These are phyloP conservation scores for Podospora appendiculata DNA, from an alignment of 495 filamentous ascomycete species.

Conservation along the genomic window DNA sequence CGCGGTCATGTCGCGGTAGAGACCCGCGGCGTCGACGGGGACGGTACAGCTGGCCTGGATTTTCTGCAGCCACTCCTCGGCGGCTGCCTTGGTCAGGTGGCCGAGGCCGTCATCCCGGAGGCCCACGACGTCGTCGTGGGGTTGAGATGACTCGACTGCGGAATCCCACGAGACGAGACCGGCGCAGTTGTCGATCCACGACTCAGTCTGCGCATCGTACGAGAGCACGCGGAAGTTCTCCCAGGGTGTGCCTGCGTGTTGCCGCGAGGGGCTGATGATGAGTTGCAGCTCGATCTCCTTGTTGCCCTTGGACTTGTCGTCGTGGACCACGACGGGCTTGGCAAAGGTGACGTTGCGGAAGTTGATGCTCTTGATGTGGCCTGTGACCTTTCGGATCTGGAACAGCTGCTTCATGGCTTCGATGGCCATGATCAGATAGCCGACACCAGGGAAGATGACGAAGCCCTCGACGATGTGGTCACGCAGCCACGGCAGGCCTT, in stretches of 20 bases:
- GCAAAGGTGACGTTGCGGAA: neutral
- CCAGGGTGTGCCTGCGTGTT: neutral
- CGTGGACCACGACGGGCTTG: conserved; percentile 1
- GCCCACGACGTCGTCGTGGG: neutral
- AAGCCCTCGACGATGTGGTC: conserved; percentile 31
- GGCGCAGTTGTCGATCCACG: neutral
- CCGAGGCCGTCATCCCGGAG: neutral
- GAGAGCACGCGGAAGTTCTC: conserved; percentile 1
- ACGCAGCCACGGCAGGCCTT: conserved; percentile 37
- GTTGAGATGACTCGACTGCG: neutral
- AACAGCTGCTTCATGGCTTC: conserved; percentile 34
- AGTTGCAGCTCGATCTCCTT: neutral
- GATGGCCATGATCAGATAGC: conserved; percentile 37
- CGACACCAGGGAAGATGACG: conserved; percentile 45
- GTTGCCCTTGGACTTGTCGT: neutral
- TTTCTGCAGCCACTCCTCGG: neutral
- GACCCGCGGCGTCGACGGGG: neutral
- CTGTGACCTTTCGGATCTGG: conserved; percentile 8
- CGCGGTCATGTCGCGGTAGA: neutral
- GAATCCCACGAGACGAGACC: neutral
- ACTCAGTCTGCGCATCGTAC: neutral
- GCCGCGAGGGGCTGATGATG: neutral
- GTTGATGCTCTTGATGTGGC: neutral
- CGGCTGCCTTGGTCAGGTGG: neutral
- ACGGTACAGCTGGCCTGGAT: neutral